Base-by-base conservation (phyloP, 2,329 filamentous ascomycete species). In the Cordyceps fumosorosea region DNA sequence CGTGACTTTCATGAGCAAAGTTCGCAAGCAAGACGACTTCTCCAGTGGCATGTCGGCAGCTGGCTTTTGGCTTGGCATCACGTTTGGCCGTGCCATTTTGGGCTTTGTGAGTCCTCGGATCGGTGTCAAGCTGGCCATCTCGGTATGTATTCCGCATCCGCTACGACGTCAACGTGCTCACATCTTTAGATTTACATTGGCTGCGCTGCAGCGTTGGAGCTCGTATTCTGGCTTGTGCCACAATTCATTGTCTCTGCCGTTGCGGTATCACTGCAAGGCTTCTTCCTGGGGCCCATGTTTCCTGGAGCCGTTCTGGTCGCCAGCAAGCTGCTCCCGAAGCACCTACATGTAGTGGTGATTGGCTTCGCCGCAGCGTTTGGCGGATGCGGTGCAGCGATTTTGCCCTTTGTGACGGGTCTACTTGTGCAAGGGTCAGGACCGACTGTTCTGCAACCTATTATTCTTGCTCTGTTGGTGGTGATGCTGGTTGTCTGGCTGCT, bases 21-120 rank as follows among this genome's bases (percentile, higher is more conserved):
- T 92, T 24, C 84, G 92, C 14, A 73, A 87, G 42, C 89, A 87
- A 3, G 81, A 79, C 26, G 77, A 84, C 0, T 93, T 95, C 69
- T 81, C 86, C 2, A 87, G 88, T 40, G 91, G 91, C 2, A 84
- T 95, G 76, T 86, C 85, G 0, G 87, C 86, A 0, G 93, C 90
- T 0, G 87, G 90, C 0, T 96, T 93, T 75, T 96, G 91, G 91
- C 81, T 91, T 50, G 91, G 91, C 0, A 80, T 96, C 65, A 93
- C 90, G 0, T 73, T 91, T 0, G 91, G 91, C 0, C 80, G 91
- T 1, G 77, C 95, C 2, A 72, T 87, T 0, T 74, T 96, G 18
- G 90, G 90, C 0, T 95, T 96, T 67, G 78, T 93, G 3, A 96
- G 91, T 1, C 86, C 87, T 2, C 77, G 81, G 2, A 77, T 91